These are phyloP conservation scores for Neurospora discreta DNA, from an alignment of 495 filamentous ascomycete genomes.

Conservation along the genomic window DNA sequence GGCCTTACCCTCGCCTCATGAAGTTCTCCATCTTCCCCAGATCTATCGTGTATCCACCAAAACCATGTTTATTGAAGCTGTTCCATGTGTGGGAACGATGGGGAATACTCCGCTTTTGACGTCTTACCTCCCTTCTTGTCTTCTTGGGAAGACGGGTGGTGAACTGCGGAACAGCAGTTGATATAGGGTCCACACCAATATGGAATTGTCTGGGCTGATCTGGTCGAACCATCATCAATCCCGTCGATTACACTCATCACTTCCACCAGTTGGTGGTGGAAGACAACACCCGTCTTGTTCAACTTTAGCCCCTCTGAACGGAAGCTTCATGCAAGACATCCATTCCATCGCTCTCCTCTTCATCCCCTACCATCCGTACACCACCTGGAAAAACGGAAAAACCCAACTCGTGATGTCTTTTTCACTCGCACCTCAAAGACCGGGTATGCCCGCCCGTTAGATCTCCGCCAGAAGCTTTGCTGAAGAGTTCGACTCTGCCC, in stretches of 20 bases:
- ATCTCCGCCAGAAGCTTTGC: constrained; percentile 21
- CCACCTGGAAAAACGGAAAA: not conserved
- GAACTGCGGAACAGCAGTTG: not conserved
- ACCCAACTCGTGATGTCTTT: constrained; percentile 4
- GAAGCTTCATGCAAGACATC: not conserved
- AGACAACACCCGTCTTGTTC: not conserved
- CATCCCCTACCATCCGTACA: not conserved
- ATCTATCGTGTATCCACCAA: not conserved
- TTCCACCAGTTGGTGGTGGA: not conserved
- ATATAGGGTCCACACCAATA: not conserved
- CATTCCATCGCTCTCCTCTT: not conserved
- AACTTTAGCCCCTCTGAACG: not conserved
- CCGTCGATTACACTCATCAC: not conserved
- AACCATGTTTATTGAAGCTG: not conserved
- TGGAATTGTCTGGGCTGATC: not conserved
- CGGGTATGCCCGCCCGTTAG: constrained; percentile 16
- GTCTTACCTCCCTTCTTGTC: not conserved
- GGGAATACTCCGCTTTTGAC: not conserved
- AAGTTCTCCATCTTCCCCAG: not conserved
- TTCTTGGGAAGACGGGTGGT: not conserved
- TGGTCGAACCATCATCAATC: not conserved
- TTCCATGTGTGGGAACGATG: not conserved
- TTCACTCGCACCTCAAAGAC: constrained; percentile 4
- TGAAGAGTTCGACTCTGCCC: constrained; percentile 16
- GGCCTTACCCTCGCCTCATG: not conserved